Conservation (phyloP, 345 rosid genomes). For the Kernera saxatilis region DNA sequence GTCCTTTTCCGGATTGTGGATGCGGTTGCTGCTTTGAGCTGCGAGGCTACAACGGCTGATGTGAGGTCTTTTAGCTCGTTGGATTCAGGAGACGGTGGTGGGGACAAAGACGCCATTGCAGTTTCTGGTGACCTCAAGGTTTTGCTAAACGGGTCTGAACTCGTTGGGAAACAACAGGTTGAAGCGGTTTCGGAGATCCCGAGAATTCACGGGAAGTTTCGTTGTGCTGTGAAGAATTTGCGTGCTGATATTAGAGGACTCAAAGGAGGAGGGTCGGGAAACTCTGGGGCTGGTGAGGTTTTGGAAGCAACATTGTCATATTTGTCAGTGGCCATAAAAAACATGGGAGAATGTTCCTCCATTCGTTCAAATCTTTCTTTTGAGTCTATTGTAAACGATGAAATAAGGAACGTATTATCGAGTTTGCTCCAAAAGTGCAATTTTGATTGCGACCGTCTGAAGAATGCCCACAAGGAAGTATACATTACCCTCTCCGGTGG, state of each 20-base stretch:
- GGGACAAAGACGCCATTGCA: conserved; percentile 44
- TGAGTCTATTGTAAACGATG: conserved; percentile 31
- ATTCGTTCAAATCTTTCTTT: conserved; percentile 37
- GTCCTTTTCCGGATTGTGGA: conserved; percentile 40
- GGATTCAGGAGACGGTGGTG: conserved; percentile 39
- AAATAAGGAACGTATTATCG: no score
- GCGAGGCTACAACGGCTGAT: conserved; percentile 56
- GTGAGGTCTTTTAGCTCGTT: conserved; percentile 36
- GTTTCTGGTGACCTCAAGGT: conserved; percentile 62
- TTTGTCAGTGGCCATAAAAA: conserved; percentile 34
- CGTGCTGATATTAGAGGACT: no score
- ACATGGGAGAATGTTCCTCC: conserved; percentile 47
- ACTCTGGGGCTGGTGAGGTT: background rate
- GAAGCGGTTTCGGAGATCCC: conserved; percentile 43
- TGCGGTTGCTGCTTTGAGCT: conserved; percentile 62
- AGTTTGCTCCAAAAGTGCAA: no score
- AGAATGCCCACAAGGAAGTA: no score
- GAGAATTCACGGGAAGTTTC: conserved; percentile 43
- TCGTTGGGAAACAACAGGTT: conserved; percentile 32
- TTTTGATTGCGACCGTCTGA: no score
- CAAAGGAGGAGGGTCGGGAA: conserved; percentile 3
- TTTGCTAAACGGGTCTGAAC: conserved; percentile 58
- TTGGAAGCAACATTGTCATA: conserved; percentile 24
- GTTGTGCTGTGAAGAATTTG: no score
- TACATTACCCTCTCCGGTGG: no score